phyloP scores from a whole-genome alignment of 2,329 filamentous ascomycete species.

The Aspergillus fischeri region DNA sequence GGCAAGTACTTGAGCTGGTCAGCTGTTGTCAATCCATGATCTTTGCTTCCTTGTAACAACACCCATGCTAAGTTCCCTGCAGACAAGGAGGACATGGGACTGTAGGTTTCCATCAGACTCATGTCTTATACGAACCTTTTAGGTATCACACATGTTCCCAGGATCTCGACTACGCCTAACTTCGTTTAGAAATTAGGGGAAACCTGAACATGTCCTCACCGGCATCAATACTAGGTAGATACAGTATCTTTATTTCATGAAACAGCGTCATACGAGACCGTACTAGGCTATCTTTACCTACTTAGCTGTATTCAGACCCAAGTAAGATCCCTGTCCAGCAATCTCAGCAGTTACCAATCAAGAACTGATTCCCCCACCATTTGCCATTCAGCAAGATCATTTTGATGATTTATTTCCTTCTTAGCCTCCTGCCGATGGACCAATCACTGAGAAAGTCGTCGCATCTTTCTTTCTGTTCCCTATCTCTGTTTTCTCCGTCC shows the following conservation, averaged over 20 bases:
- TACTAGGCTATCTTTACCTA: slow-evolving; percentile 2
- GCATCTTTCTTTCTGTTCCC: slow-evolving; percentile 15
- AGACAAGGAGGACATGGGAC: neutral
- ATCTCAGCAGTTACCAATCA: slow-evolving; percentile 31
- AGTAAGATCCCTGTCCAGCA: slow-evolving; percentile 25
- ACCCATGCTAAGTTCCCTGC: neutral
- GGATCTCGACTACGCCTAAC: neutral
- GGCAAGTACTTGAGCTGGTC: neutral
- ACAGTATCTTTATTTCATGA: slow-evolving; percentile 9
- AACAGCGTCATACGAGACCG: slow-evolving; percentile 8
- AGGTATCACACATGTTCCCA: neutral
- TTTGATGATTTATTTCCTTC: slow-evolving; percentile 7
- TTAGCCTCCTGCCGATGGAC: slow-evolving; percentile 6
- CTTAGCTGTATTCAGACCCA: slow-evolving; percentile 15
- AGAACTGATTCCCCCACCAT: slow-evolving; percentile 19
- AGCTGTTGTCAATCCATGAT: neutral
- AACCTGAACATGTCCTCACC: neutral
- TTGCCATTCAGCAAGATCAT: slow-evolving; percentile 8
- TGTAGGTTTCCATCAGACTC: neutral
- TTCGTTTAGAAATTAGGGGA: neutral
- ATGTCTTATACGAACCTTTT: neutral
- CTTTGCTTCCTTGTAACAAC: neutral
- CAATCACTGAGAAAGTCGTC: slow-evolving; percentile 15
- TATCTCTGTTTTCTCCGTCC: slow-evolving; percentile 10
- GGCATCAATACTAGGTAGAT: slow-evolving; percentile 7